Percentiles rank a stretch among this genome's conserved stretches.
These are phyloP conservation scores for Candida ortonii DNA, from an alignment of 805 yeast species.

Conservation along the genomic window DNA sequence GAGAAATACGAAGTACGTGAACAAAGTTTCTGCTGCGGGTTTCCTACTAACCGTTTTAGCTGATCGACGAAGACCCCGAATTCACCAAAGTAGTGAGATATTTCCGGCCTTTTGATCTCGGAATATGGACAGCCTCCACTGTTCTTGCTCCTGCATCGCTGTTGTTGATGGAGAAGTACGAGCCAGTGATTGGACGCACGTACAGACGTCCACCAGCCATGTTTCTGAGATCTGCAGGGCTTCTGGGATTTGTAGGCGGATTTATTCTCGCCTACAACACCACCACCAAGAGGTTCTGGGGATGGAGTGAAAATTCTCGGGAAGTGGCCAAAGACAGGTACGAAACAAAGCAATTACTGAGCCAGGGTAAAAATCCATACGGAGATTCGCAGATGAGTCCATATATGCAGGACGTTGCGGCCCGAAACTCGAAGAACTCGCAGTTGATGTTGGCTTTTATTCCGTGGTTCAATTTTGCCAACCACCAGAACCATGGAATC, in stretches of 20 bases:
- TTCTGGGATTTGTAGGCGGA: constrained; percentile 70
- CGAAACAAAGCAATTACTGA: constrained; percentile 64
- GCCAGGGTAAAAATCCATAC: constrained; percentile 64
- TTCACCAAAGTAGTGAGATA: constrained; percentile 69
- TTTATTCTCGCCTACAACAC: constrained; percentile 66
- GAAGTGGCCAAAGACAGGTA: constrained; percentile 73
- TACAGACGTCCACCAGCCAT: constrained; percentile 51
- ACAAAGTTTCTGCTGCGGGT: neutral
- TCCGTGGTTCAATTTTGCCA: constrained; percentile 81
- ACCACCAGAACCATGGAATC: constrained; percentile 82
- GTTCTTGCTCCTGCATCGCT: constrained; percentile 49
- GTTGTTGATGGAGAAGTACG: constrained; percentile 43
- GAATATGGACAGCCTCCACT: constrained; percentile 45
- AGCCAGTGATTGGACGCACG: constrained; percentile 45
- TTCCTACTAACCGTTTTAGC: constrained; percentile 19
- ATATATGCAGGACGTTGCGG: constrained; percentile 70
- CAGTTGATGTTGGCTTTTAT: constrained; percentile 55
- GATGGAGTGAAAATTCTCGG: constrained; percentile 65
- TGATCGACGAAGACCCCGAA: constrained; percentile 78
- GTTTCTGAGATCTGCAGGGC: constrained; percentile 55
- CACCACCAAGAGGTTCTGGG: constrained; percentile 73
- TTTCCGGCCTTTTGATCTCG: constrained; percentile 67
- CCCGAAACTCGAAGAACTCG: constrained; percentile 74
- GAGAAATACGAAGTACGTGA: constrained; percentile 29
- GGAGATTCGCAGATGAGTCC: constrained; percentile 60